Base-by-base conservation (phyloP, 2,329 filamentous ascomycete species). In the Cladophialophora psammophila region DNA sequence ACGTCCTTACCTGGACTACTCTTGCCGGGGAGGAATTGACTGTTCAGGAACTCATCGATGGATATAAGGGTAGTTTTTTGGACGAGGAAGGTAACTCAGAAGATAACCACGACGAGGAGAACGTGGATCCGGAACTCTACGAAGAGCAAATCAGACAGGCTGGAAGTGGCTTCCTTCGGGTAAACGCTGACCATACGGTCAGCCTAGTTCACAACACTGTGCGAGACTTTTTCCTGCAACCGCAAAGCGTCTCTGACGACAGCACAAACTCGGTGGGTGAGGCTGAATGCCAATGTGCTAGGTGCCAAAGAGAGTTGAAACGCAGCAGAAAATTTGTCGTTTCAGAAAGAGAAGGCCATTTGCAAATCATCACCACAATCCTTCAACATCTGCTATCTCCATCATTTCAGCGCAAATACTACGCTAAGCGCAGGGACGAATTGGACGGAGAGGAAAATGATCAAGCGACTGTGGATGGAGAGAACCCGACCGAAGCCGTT, bases 21-120 rank as follows among this genome's bases (percentile, higher is more conserved):
- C 45, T 50, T 26, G 45, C 45, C 5, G 45, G 45, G 26, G 45
- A 50, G 18, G 45, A 50, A 50, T 26, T 50, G 45, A 10, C 18
- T 50, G 45, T 50, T 9, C 45, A 50, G 12, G 45, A 50, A 26
- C 45, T 50, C 18, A 50, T 50, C 15, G 45, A 50, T 50, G 45
- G 45, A 5, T 50, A 50, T 20, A 50, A 50, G 45, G 45, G 45
- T n/a, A 50, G 18, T 50, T 50, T 50, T 13, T 26, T 8, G 45
- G 45, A 50, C 9, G 42, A 12, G 42, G 42, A 48, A 48, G 9
- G n/a, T 12, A 26, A 8, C 18, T 8, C n/a, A 9, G 18, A 8
- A 20, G 5, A 20, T 10, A 10, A 26, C 45, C 18, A 50, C 5
- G 45, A 50, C 45, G 7, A 50, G 13, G 18, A 50, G 18, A 50